phyloP scores from a whole-genome alignment of 192 early-diverging fungal genomes.

The Podila epicladia region DNA sequence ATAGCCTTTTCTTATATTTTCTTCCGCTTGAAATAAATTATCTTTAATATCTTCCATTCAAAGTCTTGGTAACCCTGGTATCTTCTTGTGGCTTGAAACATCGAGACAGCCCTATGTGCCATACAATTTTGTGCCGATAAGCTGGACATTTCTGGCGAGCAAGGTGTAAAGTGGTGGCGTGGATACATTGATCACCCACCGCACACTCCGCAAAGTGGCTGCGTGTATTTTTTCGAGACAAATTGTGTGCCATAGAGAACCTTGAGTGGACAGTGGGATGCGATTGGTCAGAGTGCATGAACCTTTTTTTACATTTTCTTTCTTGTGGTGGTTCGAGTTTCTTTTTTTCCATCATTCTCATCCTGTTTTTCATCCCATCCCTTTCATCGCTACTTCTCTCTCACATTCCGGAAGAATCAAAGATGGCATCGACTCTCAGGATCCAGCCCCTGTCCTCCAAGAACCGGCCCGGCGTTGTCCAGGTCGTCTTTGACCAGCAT shows the following conservation, averaged over 20 bases:
- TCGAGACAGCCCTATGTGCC: no score
- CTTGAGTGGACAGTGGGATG: no score
- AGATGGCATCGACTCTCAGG: conserved; percentile 16
- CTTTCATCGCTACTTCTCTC: not conserved
- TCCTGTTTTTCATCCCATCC: not conserved
- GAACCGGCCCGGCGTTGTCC: conserved; percentile 24
- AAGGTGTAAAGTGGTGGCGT: no score
- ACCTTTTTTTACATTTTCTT: not conserved
- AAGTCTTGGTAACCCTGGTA: not conserved
- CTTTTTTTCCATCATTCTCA: not conserved
- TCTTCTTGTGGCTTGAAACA: no score
- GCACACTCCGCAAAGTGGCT: not conserved
- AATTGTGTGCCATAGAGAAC: no score
- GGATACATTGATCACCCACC: not conserved
- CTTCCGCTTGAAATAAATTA: not conserved
- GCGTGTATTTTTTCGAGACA: no score
- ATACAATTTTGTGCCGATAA: no score
- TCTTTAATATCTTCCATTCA: not conserved
- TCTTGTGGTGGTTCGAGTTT: not conserved
- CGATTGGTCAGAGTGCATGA: no score
- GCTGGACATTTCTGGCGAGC: no score
- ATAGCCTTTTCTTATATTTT: conserved; percentile 5
- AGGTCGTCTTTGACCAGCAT: conserved; percentile 24
- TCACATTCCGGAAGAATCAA: not conserved
- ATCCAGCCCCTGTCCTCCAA: conserved; percentile 18